Base-by-base conservation (phyloP, 306 rosid genomes). In the Spatholobus suberectus region DNA sequence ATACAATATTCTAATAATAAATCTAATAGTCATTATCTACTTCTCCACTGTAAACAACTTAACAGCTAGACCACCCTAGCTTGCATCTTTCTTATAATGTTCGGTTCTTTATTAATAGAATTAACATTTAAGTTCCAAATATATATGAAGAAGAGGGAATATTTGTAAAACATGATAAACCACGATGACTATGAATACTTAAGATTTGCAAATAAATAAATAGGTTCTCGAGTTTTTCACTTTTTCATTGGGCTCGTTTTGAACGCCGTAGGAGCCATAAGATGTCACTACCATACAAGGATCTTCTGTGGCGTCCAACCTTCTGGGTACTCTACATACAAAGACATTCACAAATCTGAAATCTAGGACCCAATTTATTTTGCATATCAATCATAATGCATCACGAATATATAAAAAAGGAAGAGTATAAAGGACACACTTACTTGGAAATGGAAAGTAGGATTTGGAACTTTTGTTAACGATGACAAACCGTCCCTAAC, bases 381-480 rank as follows among this genome's bases (percentile, higher is more conserved):
- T 44, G 44, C n/a, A n/a, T n/a, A n/a, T n/a, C n/a, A n/a, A n/a
- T n/a, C n/a, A n/a, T n/a, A n/a, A n/a, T n/a, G n/a, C 43, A 68
- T 20, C 35, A 61, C 23, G 54, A 63, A 26, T 52, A 10, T 41
- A 38, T 37, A 37, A 67, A 68, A 62, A 49, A 43, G 34, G 69
- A 11, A 41, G 13, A 58, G 21, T 41, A 57, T 6, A 21, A 63
- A 49, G 65, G 61, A 66, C 29, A 38, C 49, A 70, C 85, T 76
- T 75, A 90, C 97, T 87, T 94, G 96, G 82, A 92, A 92, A 76
- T 94, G 87, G 71, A 94, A 92, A 43, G 85, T 59, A 18, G 91
- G 83, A 74, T 82, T 90, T 81, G 88, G 87, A 70, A 73, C 82
- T 72, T 89, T 87, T 27, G 95, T 86, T 27, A 84, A 87, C 35